Evolutionary conservation across 2,329 filamentous ascomycete species (phyloP).

Genomic region (Fusarium chlamydosporum): DNA sequence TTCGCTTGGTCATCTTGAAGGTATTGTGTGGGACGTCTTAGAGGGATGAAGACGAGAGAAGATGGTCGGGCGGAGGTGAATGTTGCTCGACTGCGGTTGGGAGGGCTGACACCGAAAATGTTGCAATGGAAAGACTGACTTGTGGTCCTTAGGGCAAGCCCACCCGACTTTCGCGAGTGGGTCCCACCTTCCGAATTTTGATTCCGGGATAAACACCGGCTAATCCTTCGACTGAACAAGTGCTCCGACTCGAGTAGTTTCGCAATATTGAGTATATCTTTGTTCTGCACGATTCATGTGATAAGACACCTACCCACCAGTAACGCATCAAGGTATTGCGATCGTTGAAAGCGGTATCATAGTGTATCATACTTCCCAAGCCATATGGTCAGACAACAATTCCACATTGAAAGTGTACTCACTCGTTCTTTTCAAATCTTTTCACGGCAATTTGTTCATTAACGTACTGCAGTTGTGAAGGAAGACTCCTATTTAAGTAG

Average conservation of each 20-base stretch:
- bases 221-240: slow-evolving; percentile 55
- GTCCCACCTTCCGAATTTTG: slow-evolving; percentile 45
- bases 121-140: slow-evolving; percentile 50
- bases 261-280: background rate
- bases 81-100: slow-evolving; percentile 52
- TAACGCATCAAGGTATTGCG: background rate
- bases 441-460: no score
- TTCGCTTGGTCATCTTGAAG: slow-evolving; percentile 93
- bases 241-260: slow-evolving; percentile 9
- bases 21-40: slow-evolving; percentile 57
- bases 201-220: slow-evolving; percentile 73
- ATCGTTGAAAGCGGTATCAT: background rate
- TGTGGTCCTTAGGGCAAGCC: slow-evolving; percentile 61
- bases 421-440: no score
- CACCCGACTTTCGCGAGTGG: slow-evolving; percentile 52
- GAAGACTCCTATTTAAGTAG: no score
- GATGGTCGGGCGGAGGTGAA: slow-evolving; percentile 53
- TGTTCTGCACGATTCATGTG: slow-evolving; percentile 28
- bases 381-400: background rate
- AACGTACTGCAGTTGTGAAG: no score
- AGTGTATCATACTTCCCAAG: background rate
- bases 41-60: slow-evolving; percentile 53
- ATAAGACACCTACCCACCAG: background rate
- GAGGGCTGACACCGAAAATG: slow-evolving; percentile 54
- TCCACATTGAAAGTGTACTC: no score